Conservation (phyloP, 2,329 filamentous ascomycete species). For the Venturia pyrina region DNA sequence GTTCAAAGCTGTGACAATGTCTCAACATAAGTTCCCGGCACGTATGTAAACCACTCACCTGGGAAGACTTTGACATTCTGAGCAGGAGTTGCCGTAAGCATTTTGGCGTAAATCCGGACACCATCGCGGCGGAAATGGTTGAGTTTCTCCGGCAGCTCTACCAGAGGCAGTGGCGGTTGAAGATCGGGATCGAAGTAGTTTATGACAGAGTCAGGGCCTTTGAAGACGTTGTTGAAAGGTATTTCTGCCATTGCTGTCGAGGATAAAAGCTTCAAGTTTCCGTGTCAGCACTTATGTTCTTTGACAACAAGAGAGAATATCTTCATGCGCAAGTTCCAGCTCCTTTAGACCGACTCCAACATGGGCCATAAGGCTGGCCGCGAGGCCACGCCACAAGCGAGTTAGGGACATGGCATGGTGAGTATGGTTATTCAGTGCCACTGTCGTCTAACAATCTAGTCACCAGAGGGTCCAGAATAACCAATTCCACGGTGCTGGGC, state of each 20-base stretch:
- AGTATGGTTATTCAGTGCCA: too few species aligned
- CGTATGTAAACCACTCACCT: slow-evolving; percentile 26
- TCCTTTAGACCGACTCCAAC: background rate
- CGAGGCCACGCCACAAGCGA: background rate
- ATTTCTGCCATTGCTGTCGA: slow-evolving; percentile 18
- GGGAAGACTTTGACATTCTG: slow-evolving; percentile 58
- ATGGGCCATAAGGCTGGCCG: background rate
- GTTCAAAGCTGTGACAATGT: slow-evolving; percentile 36
- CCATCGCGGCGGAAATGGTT: slow-evolving; percentile 50
- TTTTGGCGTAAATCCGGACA: slow-evolving; percentile 54
- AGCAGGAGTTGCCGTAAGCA: slow-evolving; percentile 55
- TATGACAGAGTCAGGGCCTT: slow-evolving; percentile 45
- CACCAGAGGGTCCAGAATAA: too few species aligned
- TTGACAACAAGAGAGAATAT: background rate
- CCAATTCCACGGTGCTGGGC: too few species aligned
- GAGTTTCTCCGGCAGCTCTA: slow-evolving; percentile 48
- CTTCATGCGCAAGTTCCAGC: too few species aligned
- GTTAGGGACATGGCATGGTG: background rate
- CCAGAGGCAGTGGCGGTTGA: slow-evolving; percentile 48
- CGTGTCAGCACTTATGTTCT: background rate
- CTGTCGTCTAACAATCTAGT: too few species aligned
- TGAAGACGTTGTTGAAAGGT: slow-evolving; percentile 45
- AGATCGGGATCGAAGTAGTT: slow-evolving; percentile 51
- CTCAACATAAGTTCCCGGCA: slow-evolving; percentile 13
- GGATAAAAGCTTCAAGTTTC: background rate